Evolutionary conservation across 2,329 filamentous ascomycete species (phyloP), one percentile per base, ranked within the genome.

Genomic region (Domatiomyces globalis): DNA sequence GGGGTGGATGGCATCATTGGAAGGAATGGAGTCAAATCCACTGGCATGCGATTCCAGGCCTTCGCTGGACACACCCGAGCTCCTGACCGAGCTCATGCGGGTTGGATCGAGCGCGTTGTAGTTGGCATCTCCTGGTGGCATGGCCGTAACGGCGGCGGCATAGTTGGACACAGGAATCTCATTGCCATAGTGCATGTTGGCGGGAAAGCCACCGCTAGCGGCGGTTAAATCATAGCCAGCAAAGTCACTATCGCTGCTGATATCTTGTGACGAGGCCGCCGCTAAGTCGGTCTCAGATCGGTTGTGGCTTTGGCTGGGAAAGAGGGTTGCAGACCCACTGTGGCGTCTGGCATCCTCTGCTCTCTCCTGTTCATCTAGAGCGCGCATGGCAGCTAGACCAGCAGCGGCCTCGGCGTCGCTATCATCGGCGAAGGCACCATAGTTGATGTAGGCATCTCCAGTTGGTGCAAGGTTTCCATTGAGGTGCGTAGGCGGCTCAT

Each of bases 351-450:
- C 71, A 54, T 75, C 61, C 45, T 69, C 67, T 22, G 64, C 74
- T 48, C 81, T 80, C 54, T 94, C 85, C 64, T 81, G 75, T 65
- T 87, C 79, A 55, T 94, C 87, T 4, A 87, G 88, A 69, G 89
- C 80, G 53, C 81, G 81, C 76, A 96, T 80, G 58, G 88, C 88
- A 63, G 85, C 78, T 49, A 94, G 71, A 15, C 92, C 90, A 54
- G 87, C 87, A 42, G 84, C 82, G 18, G 85, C 90, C 66, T 95
- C 90, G 0, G 85, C 81, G 63, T 96, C 90, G 63, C 87, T 94
- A 48, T 94, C 87, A 50, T 90, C 84, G 56, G 74, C 73, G 59
- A 75, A 75, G 5, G 70, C 69, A 54, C 69, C 69, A 53, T 73
- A 71, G 54, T 72, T 71, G 42, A 71, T 65, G 52, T 70, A 68